Conservation (phyloP, 352 stramenopile species). For the Pythium aquatile region DNA sequence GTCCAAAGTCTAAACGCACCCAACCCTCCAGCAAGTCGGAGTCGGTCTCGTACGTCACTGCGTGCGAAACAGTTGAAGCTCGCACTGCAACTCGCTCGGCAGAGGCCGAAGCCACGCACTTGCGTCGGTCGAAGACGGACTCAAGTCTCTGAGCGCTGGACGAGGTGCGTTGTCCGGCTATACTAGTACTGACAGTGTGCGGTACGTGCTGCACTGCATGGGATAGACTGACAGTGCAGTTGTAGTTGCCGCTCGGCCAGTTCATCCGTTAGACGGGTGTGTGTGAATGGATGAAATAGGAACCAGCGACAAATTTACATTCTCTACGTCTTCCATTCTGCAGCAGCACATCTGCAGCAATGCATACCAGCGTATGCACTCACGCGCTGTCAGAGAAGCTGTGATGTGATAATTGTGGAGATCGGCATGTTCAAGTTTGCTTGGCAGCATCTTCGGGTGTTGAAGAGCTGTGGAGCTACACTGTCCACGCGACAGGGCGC, state of each 20-base stretch:
- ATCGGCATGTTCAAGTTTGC: not conserved
- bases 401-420: not conserved
- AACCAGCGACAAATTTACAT: too few relatives aligned
- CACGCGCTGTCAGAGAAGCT: too few relatives aligned
- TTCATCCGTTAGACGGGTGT: too few relatives aligned
- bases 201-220: too few relatives aligned
- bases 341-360: too few relatives aligned
- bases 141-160: too few relatives aligned
- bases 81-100: not conserved
- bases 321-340: not conserved
- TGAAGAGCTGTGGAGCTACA: not conserved
- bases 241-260: too few relatives aligned
- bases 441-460: not conserved
- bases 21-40: not conserved
- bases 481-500: not conserved
- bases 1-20: not conserved
- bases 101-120: not conserved
- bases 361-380: too few relatives aligned
- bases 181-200: too few relatives aligned
- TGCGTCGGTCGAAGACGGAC: not conserved
- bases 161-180: too few relatives aligned
- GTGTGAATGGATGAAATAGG: too few relatives aligned
- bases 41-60: not conserved
- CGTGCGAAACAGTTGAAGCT: not conserved
- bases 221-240: too few relatives aligned